Conservation (phyloP, 2,329 filamentous ascomycete genomes). For the Alternaria burnsii region DNA sequence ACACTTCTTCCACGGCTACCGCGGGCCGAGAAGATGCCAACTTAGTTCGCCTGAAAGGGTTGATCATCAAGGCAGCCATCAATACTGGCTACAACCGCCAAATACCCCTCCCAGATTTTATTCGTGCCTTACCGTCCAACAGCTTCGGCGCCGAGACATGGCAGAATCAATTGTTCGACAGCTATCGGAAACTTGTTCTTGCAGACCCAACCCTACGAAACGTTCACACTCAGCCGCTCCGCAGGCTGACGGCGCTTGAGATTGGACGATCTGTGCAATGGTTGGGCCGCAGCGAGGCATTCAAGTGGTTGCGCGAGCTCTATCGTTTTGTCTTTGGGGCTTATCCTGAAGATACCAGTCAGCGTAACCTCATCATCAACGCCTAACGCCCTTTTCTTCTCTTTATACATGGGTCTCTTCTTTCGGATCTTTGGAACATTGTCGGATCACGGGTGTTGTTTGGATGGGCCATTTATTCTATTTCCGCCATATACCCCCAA, state of each 20-base stretch:
- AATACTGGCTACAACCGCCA: conserved; percentile 79
- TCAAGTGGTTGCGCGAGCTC: conserved; percentile 81
- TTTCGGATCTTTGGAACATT: conserved; percentile 5
- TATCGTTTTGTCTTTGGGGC: conserved; percentile 88
- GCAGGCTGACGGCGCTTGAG: conserved; percentile 75
- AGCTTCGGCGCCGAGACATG: conserved; percentile 78
- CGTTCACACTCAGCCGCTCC: conserved; percentile 59
- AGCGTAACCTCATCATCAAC: conserved; percentile 69
- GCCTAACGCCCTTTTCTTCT: conserved; percentile 31
- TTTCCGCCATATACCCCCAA: conserved; percentile 43
- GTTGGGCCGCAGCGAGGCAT: conserved; percentile 76
- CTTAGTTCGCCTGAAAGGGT: conserved; percentile 76
- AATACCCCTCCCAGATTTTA: conserved; percentile 74
- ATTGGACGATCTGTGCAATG: conserved; percentile 80
- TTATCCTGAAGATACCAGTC: conserved; percentile 77
- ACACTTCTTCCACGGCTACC: conserved; percentile 75
- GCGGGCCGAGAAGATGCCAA: conserved; percentile 77
- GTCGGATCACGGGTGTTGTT: conserved; percentile 7
- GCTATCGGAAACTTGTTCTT: conserved; percentile 81
- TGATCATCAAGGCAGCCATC: conserved; percentile 85
- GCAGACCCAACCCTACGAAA: conserved; percentile 72
- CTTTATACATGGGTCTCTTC: background rate
- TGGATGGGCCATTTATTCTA: conserved; percentile 21
- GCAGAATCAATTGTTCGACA: conserved; percentile 76
- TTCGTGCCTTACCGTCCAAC: conserved; percentile 76